Conservation (phyloP, 441 rosid genomes). For the Daphne laureola region DNA sequence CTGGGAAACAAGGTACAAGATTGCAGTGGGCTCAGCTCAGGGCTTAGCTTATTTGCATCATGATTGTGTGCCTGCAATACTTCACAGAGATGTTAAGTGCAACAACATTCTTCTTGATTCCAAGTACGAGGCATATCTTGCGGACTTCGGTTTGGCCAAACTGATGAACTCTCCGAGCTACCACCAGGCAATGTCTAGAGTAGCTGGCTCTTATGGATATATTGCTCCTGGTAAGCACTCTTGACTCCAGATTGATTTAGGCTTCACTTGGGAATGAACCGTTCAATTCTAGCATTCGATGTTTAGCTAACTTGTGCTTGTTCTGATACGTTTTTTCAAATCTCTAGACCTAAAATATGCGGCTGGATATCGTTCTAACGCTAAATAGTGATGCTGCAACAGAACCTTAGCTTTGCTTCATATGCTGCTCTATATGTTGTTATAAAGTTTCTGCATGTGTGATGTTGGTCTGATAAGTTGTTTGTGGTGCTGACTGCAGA, state of each 20-base stretch:
- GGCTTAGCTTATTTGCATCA: constrained; percentile 90
- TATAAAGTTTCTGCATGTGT: too few species aligned
- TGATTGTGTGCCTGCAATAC: constrained; percentile 77
- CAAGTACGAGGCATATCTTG: constrained; percentile 71
- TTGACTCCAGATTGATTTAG: neutral
- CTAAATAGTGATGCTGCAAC: too few species aligned
- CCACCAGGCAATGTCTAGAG: constrained; percentile 68
- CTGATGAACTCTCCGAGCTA: constrained; percentile 72
- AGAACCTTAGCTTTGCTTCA: too few species aligned
- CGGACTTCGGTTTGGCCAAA: constrained; percentile 89
- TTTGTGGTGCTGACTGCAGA: constrained; percentile 35
- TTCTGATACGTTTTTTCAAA: too few species aligned
- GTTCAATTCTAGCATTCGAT: too few species aligned
- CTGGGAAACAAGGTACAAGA: constrained; percentile 89
- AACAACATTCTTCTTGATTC: constrained; percentile 84
- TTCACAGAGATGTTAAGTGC: constrained; percentile 88
- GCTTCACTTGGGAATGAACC: neutral
- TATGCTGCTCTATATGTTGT: too few species aligned
- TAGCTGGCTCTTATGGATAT: constrained; percentile 91
- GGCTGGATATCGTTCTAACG: too few species aligned
- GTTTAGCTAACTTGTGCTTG: too few species aligned
- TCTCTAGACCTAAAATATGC: too few species aligned
- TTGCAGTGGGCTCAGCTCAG: constrained; percentile 87
- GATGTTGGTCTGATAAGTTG: neutral
- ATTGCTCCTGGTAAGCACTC: constrained; percentile 77